Percentiles rank a stretch among this genome's conserved stretches.
Conservation (phyloP, 495 filamentous ascomycete genomes). For the Pyrenula massariospora region DNA sequence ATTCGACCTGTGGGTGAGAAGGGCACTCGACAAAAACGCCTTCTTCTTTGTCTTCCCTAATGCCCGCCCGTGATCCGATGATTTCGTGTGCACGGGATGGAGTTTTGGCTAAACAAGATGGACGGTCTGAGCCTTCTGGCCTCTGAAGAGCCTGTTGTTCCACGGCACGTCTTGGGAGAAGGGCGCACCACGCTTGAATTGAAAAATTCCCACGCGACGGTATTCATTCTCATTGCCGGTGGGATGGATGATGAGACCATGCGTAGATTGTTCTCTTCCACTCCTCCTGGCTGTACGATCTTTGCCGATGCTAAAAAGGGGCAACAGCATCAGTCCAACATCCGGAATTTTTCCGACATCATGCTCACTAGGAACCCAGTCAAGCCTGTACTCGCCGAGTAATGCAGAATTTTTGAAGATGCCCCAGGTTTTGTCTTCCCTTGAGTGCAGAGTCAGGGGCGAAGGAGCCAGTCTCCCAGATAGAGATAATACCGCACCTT, state of each 20-base stretch:
- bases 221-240: background rate
- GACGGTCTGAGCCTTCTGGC: background rate
- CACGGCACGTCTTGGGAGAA: background rate
- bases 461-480: background rate
- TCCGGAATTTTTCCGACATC: background rate
- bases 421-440: background rate
- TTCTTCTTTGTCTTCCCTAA: too few species aligned
- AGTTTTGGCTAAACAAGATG: conserved; percentile 1
- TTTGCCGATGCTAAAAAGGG: background rate
- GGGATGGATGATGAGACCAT: background rate
- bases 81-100: too few species aligned
- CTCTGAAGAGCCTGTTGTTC: conserved; percentile 1
- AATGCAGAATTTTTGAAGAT: background rate
- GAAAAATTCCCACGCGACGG: background rate
- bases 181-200: background rate
- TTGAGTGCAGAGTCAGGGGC: background rate
- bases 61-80: too few species aligned
- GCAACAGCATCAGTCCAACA: background rate
- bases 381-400: background rate
- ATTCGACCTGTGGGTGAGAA: too few species aligned
- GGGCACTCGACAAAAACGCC: too few species aligned
- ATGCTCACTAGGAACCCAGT: background rate
- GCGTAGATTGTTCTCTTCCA: background rate
- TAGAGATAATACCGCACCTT: background rate
- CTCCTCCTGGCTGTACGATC: too few species aligned